Conservation (phyloP, 2,329 filamentous ascomycete species). For the Colletotrichum sp. region DNA sequence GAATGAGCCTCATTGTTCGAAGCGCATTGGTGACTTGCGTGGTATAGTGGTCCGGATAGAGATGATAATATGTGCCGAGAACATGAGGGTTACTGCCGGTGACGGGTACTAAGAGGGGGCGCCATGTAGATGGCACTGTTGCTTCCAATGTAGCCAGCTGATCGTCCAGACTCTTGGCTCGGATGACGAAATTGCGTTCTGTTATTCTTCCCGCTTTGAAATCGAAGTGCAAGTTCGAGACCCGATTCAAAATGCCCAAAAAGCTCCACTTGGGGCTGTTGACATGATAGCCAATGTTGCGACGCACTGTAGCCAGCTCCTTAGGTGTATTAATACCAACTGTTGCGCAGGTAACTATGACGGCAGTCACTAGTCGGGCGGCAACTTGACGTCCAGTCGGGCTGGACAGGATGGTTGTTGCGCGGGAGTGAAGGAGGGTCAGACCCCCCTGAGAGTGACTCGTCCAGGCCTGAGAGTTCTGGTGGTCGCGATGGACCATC, state of each 20-base stretch:
- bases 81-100: conserved; percentile 2
- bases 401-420: not conserved
- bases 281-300: conserved; percentile 1
- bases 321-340: not conserved
- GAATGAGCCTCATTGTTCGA: conserved; percentile 24
- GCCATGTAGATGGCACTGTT: not conserved
- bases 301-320: not conserved
- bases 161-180: not conserved
- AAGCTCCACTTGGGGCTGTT: conserved; percentile 1
- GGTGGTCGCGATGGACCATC: conserved; percentile 23
- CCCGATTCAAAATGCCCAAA: not conserved
- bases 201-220: not conserved
- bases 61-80: conserved; percentile 21
- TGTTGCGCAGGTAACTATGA: not conserved
- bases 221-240: not conserved
- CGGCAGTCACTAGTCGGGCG: not conserved
- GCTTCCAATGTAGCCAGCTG: not conserved
- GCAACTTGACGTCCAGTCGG: not conserved
- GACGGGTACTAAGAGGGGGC: not conserved
- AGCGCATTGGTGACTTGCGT: conserved; percentile 28
- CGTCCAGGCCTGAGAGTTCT: conserved; percentile 13
- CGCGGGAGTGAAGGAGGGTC: conserved; percentile 12
- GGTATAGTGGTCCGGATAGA: conserved; percentile 24
- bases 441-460: conserved; percentile 27
- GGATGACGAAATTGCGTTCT: not conserved